A percentile compares a stretch with the other conserved stretches of the same genome.
Evolutionary conservation across 2,329 filamentous ascomycete genomes (phyloP).

Genomic region (Endoconidiophora polonica): DNA sequence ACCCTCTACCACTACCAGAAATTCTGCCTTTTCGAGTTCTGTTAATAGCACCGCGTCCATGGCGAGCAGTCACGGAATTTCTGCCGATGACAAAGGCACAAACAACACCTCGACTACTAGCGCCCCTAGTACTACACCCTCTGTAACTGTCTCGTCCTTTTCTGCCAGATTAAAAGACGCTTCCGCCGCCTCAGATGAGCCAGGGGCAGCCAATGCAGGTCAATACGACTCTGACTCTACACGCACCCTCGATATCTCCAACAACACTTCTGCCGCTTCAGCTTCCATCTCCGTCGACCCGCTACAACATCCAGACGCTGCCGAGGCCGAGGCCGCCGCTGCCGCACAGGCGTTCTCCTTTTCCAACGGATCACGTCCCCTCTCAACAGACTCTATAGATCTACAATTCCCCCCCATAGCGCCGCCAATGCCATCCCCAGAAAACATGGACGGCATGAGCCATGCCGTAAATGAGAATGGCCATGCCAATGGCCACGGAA

Average conservation of each 20-base stretch:
- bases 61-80: slow-evolving; percentile 21
- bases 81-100: slow-evolving; percentile 14
- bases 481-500: slow-evolving; percentile 20
- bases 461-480: slow-evolving; percentile 1
- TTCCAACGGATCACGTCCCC: background rate
- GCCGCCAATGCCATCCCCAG: slow-evolving; percentile 14
- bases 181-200: background rate
- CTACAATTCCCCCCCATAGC: slow-evolving; percentile 4
- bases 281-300: background rate
- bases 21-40: slow-evolving; percentile 39
- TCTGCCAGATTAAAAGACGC: background rate
- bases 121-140: background rate
- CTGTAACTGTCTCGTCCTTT: background rate
- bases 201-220: background rate
- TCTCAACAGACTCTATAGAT: slow-evolving; percentile 8
- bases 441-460: slow-evolving; percentile 13
- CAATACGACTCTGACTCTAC: background rate
- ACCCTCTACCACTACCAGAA: slow-evolving; percentile 21
- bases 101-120: background rate
- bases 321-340: background rate
- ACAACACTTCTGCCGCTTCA: background rate
- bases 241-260: background rate
- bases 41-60: slow-evolving; percentile 35
- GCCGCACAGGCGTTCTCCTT: no score
- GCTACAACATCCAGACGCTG: background rate